A percentile compares a stretch with the other conserved stretches of the same genome.
Evolutionary conservation across 768 basidiomycete species (phyloP).

Genomic region (Clathrus columnatus): DNA sequence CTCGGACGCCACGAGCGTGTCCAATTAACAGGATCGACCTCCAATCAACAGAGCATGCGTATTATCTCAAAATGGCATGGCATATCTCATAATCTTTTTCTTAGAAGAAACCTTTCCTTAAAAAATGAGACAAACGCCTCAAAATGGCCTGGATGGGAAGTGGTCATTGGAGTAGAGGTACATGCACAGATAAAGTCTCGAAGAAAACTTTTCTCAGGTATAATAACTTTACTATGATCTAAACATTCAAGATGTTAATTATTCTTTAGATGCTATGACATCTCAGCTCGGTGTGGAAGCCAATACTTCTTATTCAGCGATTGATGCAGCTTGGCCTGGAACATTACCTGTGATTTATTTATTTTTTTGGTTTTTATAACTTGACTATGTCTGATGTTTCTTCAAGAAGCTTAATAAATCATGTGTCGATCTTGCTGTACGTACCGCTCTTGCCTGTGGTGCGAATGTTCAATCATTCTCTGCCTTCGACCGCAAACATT

Average conservation of each 20-base stretch:
- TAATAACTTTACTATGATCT: conserved; percentile 15
- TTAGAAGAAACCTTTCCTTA: too few species aligned
- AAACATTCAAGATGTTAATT: neutral
- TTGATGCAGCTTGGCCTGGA: conserved; percentile 91
- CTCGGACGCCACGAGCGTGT: too few species aligned
- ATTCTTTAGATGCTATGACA: conserved; percentile 30
- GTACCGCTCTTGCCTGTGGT: conserved; percentile 72
- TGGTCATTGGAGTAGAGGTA: conserved; percentile 90
- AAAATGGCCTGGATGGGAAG: conserved; percentile 77
- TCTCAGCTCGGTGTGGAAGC: conserved; percentile 42
- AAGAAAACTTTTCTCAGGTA: conserved; percentile 80
- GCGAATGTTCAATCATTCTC: conserved; percentile 58
- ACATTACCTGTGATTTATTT: conserved; percentile 67
- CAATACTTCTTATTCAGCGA: conserved; percentile 65
- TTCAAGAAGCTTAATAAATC: conserved; percentile 50
- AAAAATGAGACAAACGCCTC: too few species aligned
- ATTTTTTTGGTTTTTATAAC: neutral
- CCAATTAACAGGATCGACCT: too few species aligned
- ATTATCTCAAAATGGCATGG: too few species aligned
- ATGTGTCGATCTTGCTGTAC: conserved; percentile 71
- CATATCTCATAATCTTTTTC: too few species aligned
- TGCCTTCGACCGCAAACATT: conserved; percentile 94
- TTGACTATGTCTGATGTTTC: conserved; percentile 1
- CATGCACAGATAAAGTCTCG: conserved; percentile 90
- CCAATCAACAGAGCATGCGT: too few species aligned